Evolutionary conservation across 352 stramenopile genomes (phyloP).

Genomic region (Hyaloperonospora brassicae): DNA sequence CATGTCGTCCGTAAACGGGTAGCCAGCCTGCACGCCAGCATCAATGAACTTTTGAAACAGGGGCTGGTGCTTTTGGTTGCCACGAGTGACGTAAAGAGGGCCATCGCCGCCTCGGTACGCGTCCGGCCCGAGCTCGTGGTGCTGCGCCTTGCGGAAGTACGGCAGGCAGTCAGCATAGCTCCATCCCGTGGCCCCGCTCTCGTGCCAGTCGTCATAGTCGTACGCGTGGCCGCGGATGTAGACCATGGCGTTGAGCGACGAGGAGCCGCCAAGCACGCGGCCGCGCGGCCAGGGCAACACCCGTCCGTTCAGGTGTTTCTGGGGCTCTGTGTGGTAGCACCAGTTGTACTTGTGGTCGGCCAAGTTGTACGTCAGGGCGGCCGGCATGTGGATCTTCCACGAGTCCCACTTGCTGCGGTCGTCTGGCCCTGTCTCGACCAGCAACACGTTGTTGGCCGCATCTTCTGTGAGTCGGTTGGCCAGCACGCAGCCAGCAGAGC

Average conservation of each 20-base stretch:
- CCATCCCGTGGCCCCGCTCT: slow-evolving; percentile 64
- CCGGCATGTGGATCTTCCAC: slow-evolving; percentile 88
- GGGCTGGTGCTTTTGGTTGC: slow-evolving; percentile 70
- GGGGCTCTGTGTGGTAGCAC: slow-evolving; percentile 78
- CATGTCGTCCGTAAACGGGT: slow-evolving; percentile 85
- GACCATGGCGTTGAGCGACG: slow-evolving; percentile 87
- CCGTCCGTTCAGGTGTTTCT: slow-evolving; percentile 76
- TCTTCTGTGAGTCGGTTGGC: slow-evolving; percentile 85
- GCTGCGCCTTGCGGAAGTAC: slow-evolving; percentile 85
- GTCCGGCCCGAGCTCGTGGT: slow-evolving; percentile 62
- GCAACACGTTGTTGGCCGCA: slow-evolving; percentile 72
- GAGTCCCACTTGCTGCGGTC: slow-evolving; percentile 82
- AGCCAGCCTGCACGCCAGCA: slow-evolving; percentile 75
- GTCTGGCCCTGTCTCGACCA: slow-evolving; percentile 86
- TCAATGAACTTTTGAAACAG: slow-evolving; percentile 89
- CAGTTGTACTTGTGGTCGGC: slow-evolving; percentile 84
- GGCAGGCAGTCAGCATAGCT: slow-evolving; percentile 83
- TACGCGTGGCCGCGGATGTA: slow-evolving; percentile 84
- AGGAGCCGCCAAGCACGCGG: slow-evolving; percentile 83
- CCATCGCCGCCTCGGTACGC: slow-evolving; percentile 80
- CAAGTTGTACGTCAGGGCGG: slow-evolving; percentile 81
- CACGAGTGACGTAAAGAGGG: slow-evolving; percentile 68
- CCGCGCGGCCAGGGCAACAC: slow-evolving; percentile 78
- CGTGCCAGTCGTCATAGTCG: slow-evolving; percentile 85
- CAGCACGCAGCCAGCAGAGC: slow-evolving; percentile 86